phyloP scores from a whole-genome alignment of 2,329 filamentous ascomycete species.

The Albifimbria verrucaria region DNA sequence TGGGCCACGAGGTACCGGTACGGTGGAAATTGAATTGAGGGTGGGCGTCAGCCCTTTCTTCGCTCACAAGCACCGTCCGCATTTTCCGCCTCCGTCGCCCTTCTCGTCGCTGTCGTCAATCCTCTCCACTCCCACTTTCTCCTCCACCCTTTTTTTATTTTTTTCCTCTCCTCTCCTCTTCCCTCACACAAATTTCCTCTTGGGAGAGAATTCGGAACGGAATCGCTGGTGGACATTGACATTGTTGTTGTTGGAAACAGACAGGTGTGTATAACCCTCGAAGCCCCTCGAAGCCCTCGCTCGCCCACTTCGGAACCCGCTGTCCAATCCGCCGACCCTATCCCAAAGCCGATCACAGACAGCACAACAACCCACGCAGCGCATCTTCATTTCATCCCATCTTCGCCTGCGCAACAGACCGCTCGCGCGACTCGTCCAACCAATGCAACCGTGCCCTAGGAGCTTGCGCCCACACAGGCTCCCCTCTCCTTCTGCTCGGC shows the following conservation, averaged over 20 bases:
- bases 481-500: too few species aligned
- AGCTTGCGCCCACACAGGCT: too few species aligned
- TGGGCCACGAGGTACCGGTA: background rate
- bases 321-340: background rate
- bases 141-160: background rate
- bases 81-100: background rate
- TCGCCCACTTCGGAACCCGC: background rate
- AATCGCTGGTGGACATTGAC: conserved; percentile 2
- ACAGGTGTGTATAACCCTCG: background rate
- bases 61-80: background rate
- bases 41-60: background rate
- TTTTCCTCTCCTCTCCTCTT: background rate
- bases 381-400: too few species aligned
- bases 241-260: conserved; percentile 3
- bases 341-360: background rate
- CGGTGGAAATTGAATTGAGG: too few species aligned
- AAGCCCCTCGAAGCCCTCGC: background rate
- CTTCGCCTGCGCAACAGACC: too few species aligned
- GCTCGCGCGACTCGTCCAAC: too few species aligned
- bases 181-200: background rate
- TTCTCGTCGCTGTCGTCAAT: background rate
- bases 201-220: background rate
- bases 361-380: background rate
- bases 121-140: background rate
- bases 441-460: too few species aligned